Conservation (phyloP, 345 rosid species). For the Salix exigua region DNA sequence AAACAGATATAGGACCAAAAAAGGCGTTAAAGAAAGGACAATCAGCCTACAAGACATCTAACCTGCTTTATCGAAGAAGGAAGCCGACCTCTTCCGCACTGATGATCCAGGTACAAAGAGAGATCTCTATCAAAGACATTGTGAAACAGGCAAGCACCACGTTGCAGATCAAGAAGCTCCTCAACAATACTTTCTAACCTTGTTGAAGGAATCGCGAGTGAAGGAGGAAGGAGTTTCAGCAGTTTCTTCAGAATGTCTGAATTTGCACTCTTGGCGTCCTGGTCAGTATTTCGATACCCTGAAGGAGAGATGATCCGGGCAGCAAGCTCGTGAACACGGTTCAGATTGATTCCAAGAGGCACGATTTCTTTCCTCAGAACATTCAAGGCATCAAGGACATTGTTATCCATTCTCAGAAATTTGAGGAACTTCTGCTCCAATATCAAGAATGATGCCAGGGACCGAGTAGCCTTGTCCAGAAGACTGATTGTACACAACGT, state of each 20-base stretch:
- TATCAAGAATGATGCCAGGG: constrained; percentile 50
- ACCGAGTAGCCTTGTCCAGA: constrained; percentile 30
- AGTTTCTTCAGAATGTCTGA: constrained; percentile 48
- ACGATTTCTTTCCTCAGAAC: constrained; percentile 62
- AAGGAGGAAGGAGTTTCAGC: constrained; percentile 55
- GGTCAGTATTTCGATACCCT: constrained; percentile 16
- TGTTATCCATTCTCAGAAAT: constrained; percentile 37
- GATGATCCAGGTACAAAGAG: constrained; percentile 62
- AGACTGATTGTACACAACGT: constrained; percentile 41
- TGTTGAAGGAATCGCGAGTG: constrained; percentile 51
- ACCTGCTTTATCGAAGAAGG: constrained; percentile 66
- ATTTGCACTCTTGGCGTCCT: constrained; percentile 29
- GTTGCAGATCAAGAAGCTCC: constrained; percentile 57
- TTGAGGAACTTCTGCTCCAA: constrained; percentile 62
- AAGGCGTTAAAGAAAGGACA: neutral
- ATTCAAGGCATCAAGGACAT: constrained; percentile 50
- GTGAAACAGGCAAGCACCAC: constrained; percentile 57
- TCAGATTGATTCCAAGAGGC: constrained; percentile 40
- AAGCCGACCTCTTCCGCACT: constrained; percentile 55
- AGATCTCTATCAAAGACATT: constrained; percentile 48
- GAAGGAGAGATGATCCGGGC: constrained; percentile 37
- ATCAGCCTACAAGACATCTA: constrained; percentile 3
- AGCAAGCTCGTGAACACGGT: constrained; percentile 48
- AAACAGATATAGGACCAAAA: neutral
- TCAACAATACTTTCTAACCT: constrained; percentile 66